A percentile compares a stretch with the other conserved stretches of the same genome.
phyloP scores from a whole-genome alignment of 441 rosid species.

The Pelargonium myrrhifolium region DNA sequence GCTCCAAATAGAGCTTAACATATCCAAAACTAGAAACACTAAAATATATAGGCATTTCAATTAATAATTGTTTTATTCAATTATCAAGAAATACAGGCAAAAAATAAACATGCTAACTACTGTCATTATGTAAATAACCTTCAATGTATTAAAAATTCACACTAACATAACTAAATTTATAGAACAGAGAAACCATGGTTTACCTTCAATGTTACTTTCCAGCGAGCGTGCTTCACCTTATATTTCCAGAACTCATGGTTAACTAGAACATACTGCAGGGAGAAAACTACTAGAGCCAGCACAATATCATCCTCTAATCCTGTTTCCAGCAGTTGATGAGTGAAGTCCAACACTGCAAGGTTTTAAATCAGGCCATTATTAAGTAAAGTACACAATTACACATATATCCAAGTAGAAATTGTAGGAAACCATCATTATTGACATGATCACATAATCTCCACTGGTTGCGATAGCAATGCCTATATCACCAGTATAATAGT shows the following conservation, averaged over 20 bases:
- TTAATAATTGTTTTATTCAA: background rate
- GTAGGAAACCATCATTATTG: slow-evolving; percentile 7
- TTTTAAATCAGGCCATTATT: slow-evolving; percentile 24
- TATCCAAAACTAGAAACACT: background rate
- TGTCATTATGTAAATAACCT: background rate
- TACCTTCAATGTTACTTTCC: slow-evolving; percentile 85
- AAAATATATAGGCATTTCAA: background rate
- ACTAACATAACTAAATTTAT: background rate
- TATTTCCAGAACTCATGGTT: slow-evolving; percentile 88
- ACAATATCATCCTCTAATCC: slow-evolving; percentile 65
- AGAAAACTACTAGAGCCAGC: slow-evolving; percentile 57
- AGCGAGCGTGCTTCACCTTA: slow-evolving; percentile 58
- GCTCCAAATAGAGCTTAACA: background rate
- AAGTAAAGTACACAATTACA: slow-evolving; percentile 8
- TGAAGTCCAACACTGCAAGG: slow-evolving; percentile 78
- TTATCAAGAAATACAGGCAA: background rate
- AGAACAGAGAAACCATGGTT: background rate
- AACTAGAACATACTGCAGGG: slow-evolving; percentile 73
- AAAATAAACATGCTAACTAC: background rate
- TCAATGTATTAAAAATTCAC: background rate
- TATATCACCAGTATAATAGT: background rate
- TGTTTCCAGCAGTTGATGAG: slow-evolving; percentile 64
- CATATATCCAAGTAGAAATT: slow-evolving; percentile 8
- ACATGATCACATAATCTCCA: background rate
- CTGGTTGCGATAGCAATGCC: background rate